Conservation (phyloP, 257 asterid genomes). For the Solanum chaucha region DNA sequence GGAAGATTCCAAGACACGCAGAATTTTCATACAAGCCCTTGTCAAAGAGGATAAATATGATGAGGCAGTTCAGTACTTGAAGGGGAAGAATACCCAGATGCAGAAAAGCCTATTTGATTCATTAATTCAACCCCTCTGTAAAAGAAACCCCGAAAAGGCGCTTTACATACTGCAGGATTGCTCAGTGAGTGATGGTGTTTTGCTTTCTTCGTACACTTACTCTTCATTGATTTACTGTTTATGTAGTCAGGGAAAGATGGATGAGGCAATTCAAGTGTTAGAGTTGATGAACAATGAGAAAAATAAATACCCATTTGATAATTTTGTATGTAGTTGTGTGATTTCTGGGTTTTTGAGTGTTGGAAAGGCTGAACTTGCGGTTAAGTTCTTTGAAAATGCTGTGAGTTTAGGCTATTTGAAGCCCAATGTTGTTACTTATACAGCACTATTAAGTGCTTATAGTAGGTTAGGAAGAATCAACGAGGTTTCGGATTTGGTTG, state of each 20-base stretch:
- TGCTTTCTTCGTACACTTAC: slow-evolving; percentile 63
- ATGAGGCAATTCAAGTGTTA: slow-evolving; percentile 51
- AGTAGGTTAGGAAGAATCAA: slow-evolving; percentile 37
- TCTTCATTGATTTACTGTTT: slow-evolving; percentile 36
- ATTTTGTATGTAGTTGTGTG: slow-evolving; percentile 69
- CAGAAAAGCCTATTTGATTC: slow-evolving; percentile 27
- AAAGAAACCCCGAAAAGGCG: slow-evolving; percentile 47
- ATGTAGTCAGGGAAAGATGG: slow-evolving; percentile 46
- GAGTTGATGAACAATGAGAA: slow-evolving; percentile 43
- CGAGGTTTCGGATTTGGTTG: slow-evolving; percentile 40
- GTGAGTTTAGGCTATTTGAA: slow-evolving; percentile 34
- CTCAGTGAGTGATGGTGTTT: slow-evolving; percentile 13
- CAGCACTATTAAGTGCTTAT: slow-evolving; percentile 57
- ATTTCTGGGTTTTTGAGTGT: slow-evolving; percentile 57
- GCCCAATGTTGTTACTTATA: slow-evolving; percentile 51
- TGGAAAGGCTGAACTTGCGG: slow-evolving; percentile 67
- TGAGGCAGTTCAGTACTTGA: slow-evolving; percentile 45
- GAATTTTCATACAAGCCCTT: slow-evolving; percentile 38
- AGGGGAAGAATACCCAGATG: slow-evolving; percentile 3
- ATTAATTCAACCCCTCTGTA: slow-evolving; percentile 45
- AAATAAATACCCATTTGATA: slow-evolving; percentile 46
- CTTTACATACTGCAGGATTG: slow-evolving; percentile 30
- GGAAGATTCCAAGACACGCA: slow-evolving; percentile 27
- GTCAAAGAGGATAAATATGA: slow-evolving; percentile 33
- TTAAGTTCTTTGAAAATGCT: slow-evolving; percentile 63